Conservation (phyloP, 192 early-diverging fungal genomes). For the Linnemannia zychae region DNA sequence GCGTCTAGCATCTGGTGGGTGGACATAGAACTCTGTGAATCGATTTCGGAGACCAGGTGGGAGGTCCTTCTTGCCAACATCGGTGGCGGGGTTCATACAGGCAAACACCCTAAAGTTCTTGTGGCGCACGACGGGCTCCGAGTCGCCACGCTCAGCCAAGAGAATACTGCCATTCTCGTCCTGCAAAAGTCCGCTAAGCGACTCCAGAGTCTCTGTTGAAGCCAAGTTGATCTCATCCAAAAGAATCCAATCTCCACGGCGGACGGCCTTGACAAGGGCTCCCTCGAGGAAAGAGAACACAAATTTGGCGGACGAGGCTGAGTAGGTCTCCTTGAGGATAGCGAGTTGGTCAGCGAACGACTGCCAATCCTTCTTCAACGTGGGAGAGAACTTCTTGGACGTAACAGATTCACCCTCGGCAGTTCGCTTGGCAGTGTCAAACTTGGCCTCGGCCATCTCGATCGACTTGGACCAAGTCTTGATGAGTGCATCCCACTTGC, state of each 20-base stretch:
- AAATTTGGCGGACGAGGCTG: slow-evolving; percentile 68
- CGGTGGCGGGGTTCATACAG: slow-evolving; percentile 99
- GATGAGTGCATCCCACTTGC: slow-evolving; percentile 89
- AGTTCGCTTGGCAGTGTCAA: slow-evolving; percentile 46
- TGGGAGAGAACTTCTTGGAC: slow-evolving; percentile 54
- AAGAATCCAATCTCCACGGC: slow-evolving; percentile 94
- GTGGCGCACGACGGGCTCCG: slow-evolving; percentile 87
- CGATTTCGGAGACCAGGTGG: slow-evolving; percentile 91
- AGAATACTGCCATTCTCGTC: slow-evolving; percentile 83
- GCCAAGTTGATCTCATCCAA: slow-evolving; percentile 99
- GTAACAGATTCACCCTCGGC: slow-evolving; percentile 44
- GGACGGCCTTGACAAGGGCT: slow-evolving; percentile 89
- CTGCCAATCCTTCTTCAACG: slow-evolving; percentile 79
- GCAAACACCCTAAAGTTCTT: slow-evolving; percentile 95
- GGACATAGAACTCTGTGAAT: slow-evolving; percentile 97
- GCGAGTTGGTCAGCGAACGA: slow-evolving; percentile 73
- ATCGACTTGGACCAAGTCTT: slow-evolving; percentile 81
- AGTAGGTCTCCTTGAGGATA: slow-evolving; percentile 82
- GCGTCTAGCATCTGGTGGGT: slow-evolving; percentile 84
- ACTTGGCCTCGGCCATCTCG: slow-evolving; percentile 77
- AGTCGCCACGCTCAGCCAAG: slow-evolving; percentile 93
- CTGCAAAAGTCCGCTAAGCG: slow-evolving; percentile 90
- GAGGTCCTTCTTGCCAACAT: slow-evolving; percentile 97
- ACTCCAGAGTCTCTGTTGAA: slow-evolving; percentile 94
- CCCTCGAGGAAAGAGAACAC: slow-evolving; percentile 97